phyloP scores from a whole-genome alignment of 1,139 yeast genomes.

The Geotrichum fermentans region DNA sequence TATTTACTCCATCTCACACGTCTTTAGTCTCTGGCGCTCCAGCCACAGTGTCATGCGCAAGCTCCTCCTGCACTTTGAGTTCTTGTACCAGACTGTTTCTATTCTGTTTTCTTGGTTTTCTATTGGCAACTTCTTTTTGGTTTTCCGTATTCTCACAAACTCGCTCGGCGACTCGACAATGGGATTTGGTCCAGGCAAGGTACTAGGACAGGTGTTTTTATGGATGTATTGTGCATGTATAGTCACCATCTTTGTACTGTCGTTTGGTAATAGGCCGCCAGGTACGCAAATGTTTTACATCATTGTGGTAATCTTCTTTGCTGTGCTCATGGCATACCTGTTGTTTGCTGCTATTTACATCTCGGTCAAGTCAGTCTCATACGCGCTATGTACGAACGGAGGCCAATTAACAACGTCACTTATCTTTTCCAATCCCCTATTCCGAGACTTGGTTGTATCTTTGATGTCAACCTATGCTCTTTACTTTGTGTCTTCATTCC shows the following conservation, averaged over 20 bases:
- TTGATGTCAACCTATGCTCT: constrained; percentile 80
- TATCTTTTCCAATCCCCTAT: constrained; percentile 58
- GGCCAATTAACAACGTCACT: constrained; percentile 45
- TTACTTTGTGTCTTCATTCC: constrained; percentile 68
- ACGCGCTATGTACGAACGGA: constrained; percentile 40
- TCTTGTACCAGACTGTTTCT: constrained; percentile 61
- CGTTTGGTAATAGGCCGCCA: constrained; percentile 91
- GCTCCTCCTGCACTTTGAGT: constrained; percentile 61
- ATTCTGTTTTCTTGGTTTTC: constrained; percentile 77
- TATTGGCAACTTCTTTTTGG: constrained; percentile 70
- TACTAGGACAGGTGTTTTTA: constrained; percentile 71
- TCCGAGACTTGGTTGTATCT: constrained; percentile 82
- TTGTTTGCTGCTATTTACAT: constrained; percentile 82
- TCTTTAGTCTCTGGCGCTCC: constrained; percentile 65
- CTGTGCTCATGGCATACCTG: constrained; percentile 86
- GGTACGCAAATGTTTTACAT: constrained; percentile 82
- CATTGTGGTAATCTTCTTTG: constrained; percentile 80
- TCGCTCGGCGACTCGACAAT: constrained; percentile 57
- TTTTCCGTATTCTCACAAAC: constrained; percentile 68
- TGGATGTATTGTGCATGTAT: constrained; percentile 88
- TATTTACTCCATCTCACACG: constrained; percentile 65
- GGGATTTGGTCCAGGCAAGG: constrained; percentile 65
- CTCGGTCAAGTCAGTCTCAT: constrained; percentile 66
- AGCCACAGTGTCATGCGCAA: constrained; percentile 60
- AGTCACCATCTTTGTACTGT: constrained; percentile 81